Conservation (phyloP, 2,329 filamentous ascomycete species). For the Xylaria sp. region DNA sequence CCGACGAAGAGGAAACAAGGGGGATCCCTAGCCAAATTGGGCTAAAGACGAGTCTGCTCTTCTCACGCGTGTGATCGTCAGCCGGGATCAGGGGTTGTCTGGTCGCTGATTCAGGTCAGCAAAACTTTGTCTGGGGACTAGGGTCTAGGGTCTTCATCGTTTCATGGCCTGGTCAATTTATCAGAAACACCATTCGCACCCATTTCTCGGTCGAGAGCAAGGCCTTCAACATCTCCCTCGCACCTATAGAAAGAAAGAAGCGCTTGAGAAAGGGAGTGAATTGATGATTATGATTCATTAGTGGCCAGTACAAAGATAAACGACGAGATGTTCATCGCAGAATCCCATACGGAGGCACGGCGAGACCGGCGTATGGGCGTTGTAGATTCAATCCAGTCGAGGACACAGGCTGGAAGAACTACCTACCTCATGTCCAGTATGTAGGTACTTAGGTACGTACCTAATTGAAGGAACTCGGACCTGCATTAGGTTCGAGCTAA, state of each 20-base stretch:
- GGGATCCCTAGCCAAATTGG: constrained; percentile 14
- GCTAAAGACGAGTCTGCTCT: constrained; percentile 16
- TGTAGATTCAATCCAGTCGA: constrained; percentile 7
- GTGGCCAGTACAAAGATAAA: too few relatives aligned
- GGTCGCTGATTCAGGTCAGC: constrained; percentile 21
- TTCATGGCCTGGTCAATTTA: constrained; percentile 31
- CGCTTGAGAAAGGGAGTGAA: not conserved
- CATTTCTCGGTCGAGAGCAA: constrained; percentile 2
- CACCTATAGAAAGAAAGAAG: too few relatives aligned
- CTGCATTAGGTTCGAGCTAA: constrained; percentile 10
- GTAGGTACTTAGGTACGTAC: not conserved
- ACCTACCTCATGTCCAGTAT: too few relatives aligned
- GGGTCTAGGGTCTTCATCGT: constrained; percentile 14
- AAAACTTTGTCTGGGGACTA: constrained; percentile 9
- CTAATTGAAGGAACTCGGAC: constrained; percentile 15
- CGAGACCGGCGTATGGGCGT: too few relatives aligned
- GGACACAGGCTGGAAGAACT: not conserved
- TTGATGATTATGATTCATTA: too few relatives aligned
- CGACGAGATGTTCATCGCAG: too few relatives aligned
- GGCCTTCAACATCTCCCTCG: constrained; percentile 1
- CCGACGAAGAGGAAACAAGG: not conserved
- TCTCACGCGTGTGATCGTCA: constrained; percentile 34
- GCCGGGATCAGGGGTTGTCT: constrained; percentile 23
- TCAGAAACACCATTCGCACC: constrained; percentile 25
- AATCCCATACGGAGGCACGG: too few relatives aligned